phyloP scores from a whole-genome alignment of 371 early-diverging fungal species.

The Basidiobolus meristosporus region DNA sequence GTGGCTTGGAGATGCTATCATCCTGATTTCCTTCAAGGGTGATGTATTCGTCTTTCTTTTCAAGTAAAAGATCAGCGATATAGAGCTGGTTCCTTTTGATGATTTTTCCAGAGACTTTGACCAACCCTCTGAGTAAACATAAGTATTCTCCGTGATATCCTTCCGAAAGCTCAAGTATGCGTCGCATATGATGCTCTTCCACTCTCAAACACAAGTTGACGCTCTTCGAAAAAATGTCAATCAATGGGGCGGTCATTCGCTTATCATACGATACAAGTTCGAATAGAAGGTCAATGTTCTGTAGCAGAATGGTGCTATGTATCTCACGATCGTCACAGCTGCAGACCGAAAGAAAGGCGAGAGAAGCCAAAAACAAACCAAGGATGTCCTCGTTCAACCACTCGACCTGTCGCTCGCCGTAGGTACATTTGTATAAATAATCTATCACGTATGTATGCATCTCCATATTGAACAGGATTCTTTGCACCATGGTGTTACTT shows the following conservation, averaged over 20 bases:
- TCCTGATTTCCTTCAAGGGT: too few species aligned
- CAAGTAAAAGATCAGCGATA: conserved; percentile 18
- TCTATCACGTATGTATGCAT: conserved; percentile 1
- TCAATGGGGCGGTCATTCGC: conserved; percentile 5
- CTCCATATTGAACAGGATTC: conserved; percentile 9
- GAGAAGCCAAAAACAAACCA: conserved; percentile 1
- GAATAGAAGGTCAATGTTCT: conserved; percentile 20
- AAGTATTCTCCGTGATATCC: conserved; percentile 17
- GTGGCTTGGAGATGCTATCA: neutral
- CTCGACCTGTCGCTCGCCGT: neutral
- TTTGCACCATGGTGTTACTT: conserved; percentile 4
- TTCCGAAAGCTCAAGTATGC: conserved; percentile 16
- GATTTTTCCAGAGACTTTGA: conserved; percentile 20
- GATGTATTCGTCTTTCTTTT: conserved; percentile 4
- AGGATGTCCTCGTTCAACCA: neutral
- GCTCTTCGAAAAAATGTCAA: conserved; percentile 12
- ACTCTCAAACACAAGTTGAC: conserved; percentile 14
- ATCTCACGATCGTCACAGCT: conserved; percentile 1
- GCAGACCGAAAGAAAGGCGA: conserved; percentile 6
- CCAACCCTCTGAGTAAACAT: conserved; percentile 11
- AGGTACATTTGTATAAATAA: neutral
- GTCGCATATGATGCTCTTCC: conserved; percentile 14
- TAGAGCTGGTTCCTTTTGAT: conserved; percentile 20
- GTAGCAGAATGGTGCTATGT: conserved; percentile 10
- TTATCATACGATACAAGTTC: conserved; percentile 9